Conservation (phyloP, 2,329 filamentous ascomycete genomes). For the Diaporthe longicolla region DNA sequence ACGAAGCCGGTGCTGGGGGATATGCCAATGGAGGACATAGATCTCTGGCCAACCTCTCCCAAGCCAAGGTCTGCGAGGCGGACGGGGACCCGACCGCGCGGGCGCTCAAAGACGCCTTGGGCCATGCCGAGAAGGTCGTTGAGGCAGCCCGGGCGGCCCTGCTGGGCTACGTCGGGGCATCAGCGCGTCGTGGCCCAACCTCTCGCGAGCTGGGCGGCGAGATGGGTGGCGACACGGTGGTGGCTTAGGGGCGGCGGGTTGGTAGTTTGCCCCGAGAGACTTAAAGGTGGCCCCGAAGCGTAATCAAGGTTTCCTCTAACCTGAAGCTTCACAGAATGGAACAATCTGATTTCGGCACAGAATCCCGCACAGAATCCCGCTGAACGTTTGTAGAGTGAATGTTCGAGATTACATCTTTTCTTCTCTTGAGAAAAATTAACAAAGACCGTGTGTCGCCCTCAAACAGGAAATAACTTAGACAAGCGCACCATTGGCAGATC, state of each 20-base stretch:
- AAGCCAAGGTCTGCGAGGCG: background rate
- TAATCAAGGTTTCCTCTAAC: too few relatives aligned
- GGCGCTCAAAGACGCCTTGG: conserved; percentile 59
- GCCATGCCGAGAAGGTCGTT: conserved; percentile 62
- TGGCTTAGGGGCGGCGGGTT: background rate
- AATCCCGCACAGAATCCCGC: too few relatives aligned
- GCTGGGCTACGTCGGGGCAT: conserved; percentile 53
- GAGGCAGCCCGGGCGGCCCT: conserved; percentile 61
- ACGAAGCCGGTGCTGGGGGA: background rate
- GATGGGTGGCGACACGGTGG: conserved; percentile 72
- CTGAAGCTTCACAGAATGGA: too few relatives aligned
- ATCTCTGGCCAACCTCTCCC: background rate
- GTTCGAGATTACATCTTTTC: too few relatives aligned
- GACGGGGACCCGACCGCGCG: conserved; percentile 56
- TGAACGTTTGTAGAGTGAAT: too few relatives aligned
- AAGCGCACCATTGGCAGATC: too few relatives aligned
- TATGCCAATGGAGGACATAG: background rate
- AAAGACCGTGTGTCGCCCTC: too few relatives aligned
- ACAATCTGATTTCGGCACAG: too few relatives aligned
- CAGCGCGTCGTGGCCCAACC: conserved; percentile 61
- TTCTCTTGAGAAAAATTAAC: too few relatives aligned
- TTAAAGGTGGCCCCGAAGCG: too few relatives aligned
- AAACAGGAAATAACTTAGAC: too few relatives aligned
- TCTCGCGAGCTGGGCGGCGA: conserved; percentile 71
- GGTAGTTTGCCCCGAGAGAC: too few relatives aligned